A percentile compares a stretch with the other conserved stretches of the same genome.
Conservation (phyloP, 2,329 filamentous ascomycete genomes). For the Apiospora rasikravindrae region DNA sequence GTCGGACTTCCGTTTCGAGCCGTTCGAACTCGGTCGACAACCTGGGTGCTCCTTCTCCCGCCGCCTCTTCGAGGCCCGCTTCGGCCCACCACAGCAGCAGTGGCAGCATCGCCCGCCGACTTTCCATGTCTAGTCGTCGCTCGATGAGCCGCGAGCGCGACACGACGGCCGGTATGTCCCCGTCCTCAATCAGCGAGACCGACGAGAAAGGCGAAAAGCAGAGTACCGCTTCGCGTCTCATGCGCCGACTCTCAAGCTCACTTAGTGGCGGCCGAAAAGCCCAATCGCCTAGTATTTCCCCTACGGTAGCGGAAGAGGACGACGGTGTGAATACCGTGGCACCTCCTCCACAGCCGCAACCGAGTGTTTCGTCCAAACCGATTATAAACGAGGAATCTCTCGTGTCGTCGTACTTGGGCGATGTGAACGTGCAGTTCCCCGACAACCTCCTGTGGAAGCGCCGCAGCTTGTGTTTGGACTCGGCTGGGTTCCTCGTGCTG, state of each 20-base stretch:
- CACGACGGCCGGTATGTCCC: slow-evolving; percentile 41
- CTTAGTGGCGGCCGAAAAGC: slow-evolving; percentile 53
- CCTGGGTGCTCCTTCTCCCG: slow-evolving; percentile 36
- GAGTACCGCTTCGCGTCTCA: slow-evolving; percentile 61
- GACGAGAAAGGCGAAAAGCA: slow-evolving; percentile 56
- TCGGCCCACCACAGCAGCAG: slow-evolving; percentile 49
- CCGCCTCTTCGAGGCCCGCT: slow-evolving; percentile 48
- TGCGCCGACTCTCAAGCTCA: slow-evolving; percentile 62
- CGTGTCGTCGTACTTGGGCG: slow-evolving; percentile 74
- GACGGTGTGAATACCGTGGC: slow-evolving; percentile 39
- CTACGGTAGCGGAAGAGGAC: slow-evolving; percentile 57
- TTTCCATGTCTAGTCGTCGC: slow-evolving; percentile 67
- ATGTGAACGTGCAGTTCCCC: slow-evolving; percentile 96
- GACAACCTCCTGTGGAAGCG: slow-evolving; percentile 97
- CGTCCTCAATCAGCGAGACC: slow-evolving; percentile 50
- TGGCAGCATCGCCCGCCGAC: slow-evolving; percentile 62
- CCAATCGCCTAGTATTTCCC: slow-evolving; percentile 51
- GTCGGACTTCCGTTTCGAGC: slow-evolving; percentile 54
- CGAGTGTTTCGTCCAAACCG: neutral
- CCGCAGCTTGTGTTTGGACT: slow-evolving; percentile 84
- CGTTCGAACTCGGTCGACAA: slow-evolving; percentile 55
- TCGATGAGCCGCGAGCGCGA: slow-evolving; percentile 54
- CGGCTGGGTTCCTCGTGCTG: slow-evolving; percentile 81
- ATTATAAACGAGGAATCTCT: neutral
- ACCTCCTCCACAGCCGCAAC: slow-evolving; percentile 25